These are phyloP conservation scores for Cenchrus americanus DNA, from an alignment of 176 grass and related monocot genomes.

Conservation along the genomic window DNA sequence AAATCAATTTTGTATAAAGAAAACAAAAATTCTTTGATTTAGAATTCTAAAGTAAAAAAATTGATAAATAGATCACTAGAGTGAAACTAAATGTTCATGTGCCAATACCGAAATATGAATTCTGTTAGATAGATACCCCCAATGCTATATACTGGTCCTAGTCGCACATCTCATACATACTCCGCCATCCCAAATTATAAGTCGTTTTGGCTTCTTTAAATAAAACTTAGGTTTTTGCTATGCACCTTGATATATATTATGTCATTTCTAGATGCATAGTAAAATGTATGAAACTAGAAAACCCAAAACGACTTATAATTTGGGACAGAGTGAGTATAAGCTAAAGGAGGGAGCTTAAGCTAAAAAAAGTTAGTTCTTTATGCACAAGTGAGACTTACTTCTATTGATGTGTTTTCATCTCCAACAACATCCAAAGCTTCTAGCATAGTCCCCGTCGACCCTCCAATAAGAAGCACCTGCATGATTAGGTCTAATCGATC, in stretches of 20 bases:
- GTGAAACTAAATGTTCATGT: background rate
- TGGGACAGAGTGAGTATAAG: too few species aligned
- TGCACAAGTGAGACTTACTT: constrained; percentile 54
- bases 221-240: too few species aligned
- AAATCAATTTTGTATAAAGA: background rate
- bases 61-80: too few species aligned
- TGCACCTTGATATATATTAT: too few species aligned
- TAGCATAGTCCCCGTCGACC: constrained; percentile 96
- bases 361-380: background rate
- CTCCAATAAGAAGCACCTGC: constrained; percentile 96
- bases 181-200: too few species aligned
- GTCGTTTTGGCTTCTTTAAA: too few species aligned
- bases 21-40: background rate
- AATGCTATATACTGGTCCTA: background rate
- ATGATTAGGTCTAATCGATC: constrained; percentile 27
- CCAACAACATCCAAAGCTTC: constrained; percentile 91
- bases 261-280: too few species aligned
- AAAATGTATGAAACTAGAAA: too few species aligned
- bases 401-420: constrained; percentile 58
- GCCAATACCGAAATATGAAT: background rate
- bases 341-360: background rate
- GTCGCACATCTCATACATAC: background rate
- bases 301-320: too few species aligned
- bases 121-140: background rate
- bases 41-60: background rate